Percentiles rank a stretch among this genome's conserved stretches.
phyloP scores from a whole-genome alignment of 192 early-diverging fungal genomes.

The Lobosporangium transversale region DNA sequence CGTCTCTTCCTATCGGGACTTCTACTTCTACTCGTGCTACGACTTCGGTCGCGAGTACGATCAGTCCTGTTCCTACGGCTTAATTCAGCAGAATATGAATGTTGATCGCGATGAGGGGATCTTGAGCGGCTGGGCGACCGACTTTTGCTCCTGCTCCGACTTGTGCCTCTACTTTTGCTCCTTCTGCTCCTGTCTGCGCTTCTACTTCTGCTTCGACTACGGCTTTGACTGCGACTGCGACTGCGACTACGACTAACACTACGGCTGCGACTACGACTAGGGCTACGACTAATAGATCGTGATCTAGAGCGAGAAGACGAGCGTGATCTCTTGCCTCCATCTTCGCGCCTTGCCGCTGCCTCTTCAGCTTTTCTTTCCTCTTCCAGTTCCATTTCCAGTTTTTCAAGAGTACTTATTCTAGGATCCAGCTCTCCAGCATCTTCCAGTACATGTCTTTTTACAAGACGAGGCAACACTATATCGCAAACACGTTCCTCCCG shows the following conservation, averaged over 20 bases:
- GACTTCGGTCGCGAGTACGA: neutral
- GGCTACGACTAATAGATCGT: neutral
- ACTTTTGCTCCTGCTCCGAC: constrained; percentile 19
- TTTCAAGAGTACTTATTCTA: constrained; percentile 79
- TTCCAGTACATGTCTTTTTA: constrained; percentile 83
- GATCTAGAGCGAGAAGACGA: constrained; percentile 45
- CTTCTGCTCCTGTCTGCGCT: constrained; percentile 13
- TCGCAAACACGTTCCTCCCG: constrained; percentile 84
- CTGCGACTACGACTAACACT: neutral
- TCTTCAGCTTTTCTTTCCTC: constrained; percentile 34
- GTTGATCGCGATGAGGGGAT: neutral
- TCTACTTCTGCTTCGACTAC: constrained; percentile 16
- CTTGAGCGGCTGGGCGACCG: constrained; percentile 6
- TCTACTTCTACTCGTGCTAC: constrained; percentile 18
- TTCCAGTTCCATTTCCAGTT: constrained; percentile 54
- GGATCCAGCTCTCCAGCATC: constrained; percentile 86
- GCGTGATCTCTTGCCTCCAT: constrained; percentile 10
- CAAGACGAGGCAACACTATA: constrained; percentile 87
- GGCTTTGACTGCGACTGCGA: neutral
- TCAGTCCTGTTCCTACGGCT: constrained; percentile 2
- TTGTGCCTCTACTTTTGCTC: neutral
- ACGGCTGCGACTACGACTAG: neutral
- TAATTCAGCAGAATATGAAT: neutral
- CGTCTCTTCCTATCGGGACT: constrained; percentile 29
- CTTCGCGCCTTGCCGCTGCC: constrained; percentile 17